These are phyloP conservation scores for Naegleria fowleri DNA, from an alignment of 208 protist genomes.

Conservation along the genomic window DNA sequence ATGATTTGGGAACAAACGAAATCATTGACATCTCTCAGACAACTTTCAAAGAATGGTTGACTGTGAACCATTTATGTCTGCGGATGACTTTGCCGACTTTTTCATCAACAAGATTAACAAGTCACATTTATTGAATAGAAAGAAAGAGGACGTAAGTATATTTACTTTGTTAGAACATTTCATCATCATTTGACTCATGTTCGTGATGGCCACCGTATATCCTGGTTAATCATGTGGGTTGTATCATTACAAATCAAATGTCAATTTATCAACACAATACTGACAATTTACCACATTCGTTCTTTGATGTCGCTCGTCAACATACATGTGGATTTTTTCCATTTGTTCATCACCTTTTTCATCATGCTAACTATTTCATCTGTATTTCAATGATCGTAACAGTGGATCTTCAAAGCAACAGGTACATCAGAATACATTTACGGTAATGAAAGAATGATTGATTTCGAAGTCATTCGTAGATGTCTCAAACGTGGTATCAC, in stretches of 20 bases:
- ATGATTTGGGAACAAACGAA: no score
- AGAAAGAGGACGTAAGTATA: slow-evolving; percentile 12
- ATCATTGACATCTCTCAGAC: background rate
- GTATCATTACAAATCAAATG: no score
- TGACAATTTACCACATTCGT: no score
- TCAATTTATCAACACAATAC: no score
- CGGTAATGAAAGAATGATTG: background rate
- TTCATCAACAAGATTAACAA: slow-evolving; percentile 24
- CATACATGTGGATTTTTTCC: no score
- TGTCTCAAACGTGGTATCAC: background rate
- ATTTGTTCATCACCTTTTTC: no score
- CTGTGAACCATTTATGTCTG: background rate
- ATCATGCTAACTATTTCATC: background rate
- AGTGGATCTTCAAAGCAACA: slow-evolving; percentile 5
- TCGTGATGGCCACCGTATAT: no score
- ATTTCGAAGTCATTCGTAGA: slow-evolving; percentile 14
- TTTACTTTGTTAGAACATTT: background rate
- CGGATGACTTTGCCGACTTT: slow-evolving; percentile 2
- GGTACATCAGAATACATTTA: slow-evolving; percentile 25
- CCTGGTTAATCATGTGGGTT: no score
- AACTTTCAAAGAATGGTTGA: slow-evolving; percentile 13
- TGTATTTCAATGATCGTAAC: background rate
- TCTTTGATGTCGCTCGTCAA: no score
- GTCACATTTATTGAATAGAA: background rate
- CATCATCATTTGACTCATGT: background rate